Evolutionary conservation across 1,139 yeast genomes (phyloP), one percentile per base, ranked within the genome.

Genomic region (Yamadazyma siamensis): DNA sequence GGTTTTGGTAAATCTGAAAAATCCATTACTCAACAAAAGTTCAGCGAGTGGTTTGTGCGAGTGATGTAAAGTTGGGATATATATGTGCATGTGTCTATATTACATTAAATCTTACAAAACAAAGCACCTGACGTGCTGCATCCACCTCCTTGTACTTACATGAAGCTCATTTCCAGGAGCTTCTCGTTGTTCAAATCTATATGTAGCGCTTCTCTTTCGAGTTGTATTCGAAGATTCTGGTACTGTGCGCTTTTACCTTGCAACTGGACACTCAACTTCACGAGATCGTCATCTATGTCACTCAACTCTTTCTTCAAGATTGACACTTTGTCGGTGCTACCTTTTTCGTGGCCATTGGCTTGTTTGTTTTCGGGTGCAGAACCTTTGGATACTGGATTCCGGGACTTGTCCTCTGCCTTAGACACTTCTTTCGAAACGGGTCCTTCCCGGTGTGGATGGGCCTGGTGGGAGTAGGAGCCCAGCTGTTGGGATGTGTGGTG

Each of bases 141-240:
- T n/a, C n/a, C n/a, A n/a, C n/a, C n/a, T n/a, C n/a, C n/a, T n/a
- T n/a, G n/a, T n/a, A n/a, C n/a, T n/a, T 31, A 64, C 44, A 62
- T 43, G 36, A 59, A 61, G 9, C 60, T 47, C 46, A 66, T 58
- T 44, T 67, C 74, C 33, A 65, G 72, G 28, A 68, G 49, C 41
- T 66, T 67, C 36, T 67, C 73, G 19, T 43, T 52, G 22, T 70
- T 56, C 15, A 65, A 36, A 33, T 60, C 61, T 6, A 60, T 68
- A 38, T 64, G 59, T 23, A 64, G 40, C 18, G 48, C 61, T 35
- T 67, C 73, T 29, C 63, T 47, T 15, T 34, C 43, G 1, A 58
- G 52, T 29, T 56, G 64, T 8, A 50, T 46, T 21, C 61, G 62
- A 24, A 66, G 46, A 13, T 41, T 38, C 6, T 42, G 43, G 25